Percentiles rank a stretch among this genome's conserved stretches.
phyloP scores from a whole-genome alignment of 345 rosid species.

The Sonneratia caseolaris region DNA sequence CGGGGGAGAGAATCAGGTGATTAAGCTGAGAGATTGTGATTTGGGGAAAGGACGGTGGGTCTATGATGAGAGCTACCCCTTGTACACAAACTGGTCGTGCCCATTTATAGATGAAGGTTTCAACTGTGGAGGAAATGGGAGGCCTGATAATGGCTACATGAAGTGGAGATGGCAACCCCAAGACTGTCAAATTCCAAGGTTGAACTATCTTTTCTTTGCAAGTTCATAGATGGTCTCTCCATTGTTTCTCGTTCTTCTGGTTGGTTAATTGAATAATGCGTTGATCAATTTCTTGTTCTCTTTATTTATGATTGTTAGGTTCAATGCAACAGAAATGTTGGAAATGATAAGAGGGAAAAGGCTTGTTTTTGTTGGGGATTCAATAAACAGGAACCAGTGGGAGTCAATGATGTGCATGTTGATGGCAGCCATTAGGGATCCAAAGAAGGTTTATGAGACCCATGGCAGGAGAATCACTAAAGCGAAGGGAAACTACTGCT shows the following conservation, averaged over 20 bases:
- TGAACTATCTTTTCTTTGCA: background rate
- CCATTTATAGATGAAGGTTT: conserved; percentile 93
- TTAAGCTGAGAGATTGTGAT: conserved; percentile 40
- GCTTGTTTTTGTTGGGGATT: conserved; percentile 91
- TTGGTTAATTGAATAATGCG: background rate
- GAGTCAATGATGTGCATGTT: conserved; percentile 90
- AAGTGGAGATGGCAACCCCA: conserved; percentile 84
- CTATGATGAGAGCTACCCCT: conserved; percentile 56
- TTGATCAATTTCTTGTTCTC: background rate
- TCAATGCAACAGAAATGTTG: conserved; percentile 73
- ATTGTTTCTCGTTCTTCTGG: conserved; percentile 2
- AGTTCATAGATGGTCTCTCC: background rate
- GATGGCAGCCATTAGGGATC: conserved; percentile 62
- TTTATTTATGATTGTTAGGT: conserved; percentile 33
- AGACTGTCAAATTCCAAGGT: conserved; percentile 80
- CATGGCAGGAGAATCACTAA: conserved; percentile 73
- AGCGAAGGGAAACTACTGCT: conserved; percentile 77
- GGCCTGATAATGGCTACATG: conserved; percentile 52
- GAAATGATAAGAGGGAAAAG: conserved; percentile 78
- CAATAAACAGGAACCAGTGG: conserved; percentile 92
- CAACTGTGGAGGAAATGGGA: conserved; percentile 70
- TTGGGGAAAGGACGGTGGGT: conserved; percentile 75
- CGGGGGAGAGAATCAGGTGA: conserved; percentile 9
- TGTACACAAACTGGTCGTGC: conserved; percentile 67
- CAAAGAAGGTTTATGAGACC: conserved; percentile 73